Conservation (phyloP, 495 filamentous ascomycete species). For the Penicillium flavigenum region DNA sequence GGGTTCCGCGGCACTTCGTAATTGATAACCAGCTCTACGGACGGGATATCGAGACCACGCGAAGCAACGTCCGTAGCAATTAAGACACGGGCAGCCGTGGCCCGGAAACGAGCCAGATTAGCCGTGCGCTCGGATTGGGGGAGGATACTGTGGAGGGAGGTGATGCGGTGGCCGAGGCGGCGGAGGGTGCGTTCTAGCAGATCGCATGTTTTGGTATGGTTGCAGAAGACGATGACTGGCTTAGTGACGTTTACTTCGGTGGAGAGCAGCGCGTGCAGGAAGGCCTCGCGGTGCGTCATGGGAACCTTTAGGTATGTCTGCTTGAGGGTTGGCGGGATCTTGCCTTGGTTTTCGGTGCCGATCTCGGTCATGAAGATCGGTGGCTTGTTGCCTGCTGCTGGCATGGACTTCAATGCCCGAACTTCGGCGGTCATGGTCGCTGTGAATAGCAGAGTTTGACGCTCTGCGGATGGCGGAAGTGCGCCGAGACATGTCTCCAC, state of each 20-base stretch:
- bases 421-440: constrained; percentile 95
- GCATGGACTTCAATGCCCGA: constrained; percentile 71
- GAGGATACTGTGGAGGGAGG: constrained; percentile 82
- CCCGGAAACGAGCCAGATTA: constrained; percentile 89
- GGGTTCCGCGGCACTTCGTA: constrained; percentile 94
- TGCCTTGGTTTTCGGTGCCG: constrained; percentile 61
- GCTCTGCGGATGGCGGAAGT: constrained; percentile 67
- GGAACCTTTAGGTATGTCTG: constrained; percentile 87
- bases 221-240: constrained; percentile 89
- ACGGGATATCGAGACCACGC: constrained; percentile 94
- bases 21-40: constrained; percentile 86
- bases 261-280: constrained; percentile 83
- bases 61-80: constrained; percentile 95
- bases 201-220: constrained; percentile 84
- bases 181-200: constrained; percentile 82
- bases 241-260: constrained; percentile 73
- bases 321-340: constrained; percentile 74
- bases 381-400: constrained; percentile 61
- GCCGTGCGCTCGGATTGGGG: constrained; percentile 78
- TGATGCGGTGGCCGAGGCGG: constrained; percentile 83
- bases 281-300: constrained; percentile 87
- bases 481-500: constrained; percentile 81
- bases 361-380: constrained; percentile 90
- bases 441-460: constrained; percentile 94
- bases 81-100: constrained; percentile 83